Percentiles rank a stretch among this genome's conserved stretches.
Evolutionary conservation across 116 monocot species (phyloP).

Genomic region (Zostera marina): DNA sequence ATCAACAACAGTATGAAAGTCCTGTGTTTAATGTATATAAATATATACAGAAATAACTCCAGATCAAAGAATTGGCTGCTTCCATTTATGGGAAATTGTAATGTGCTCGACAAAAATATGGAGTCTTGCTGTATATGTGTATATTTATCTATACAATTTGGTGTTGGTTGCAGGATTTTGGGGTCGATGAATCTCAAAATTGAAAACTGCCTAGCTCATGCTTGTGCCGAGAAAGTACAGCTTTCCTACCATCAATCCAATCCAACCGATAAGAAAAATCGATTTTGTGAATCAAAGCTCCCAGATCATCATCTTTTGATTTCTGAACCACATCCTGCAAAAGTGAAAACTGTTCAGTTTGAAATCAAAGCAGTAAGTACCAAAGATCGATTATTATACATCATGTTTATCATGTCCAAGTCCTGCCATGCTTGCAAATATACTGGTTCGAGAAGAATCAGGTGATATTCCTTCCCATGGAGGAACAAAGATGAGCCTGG

Average conservation of each 20-base stretch:
- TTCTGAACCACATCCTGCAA: slow-evolving; percentile 33
- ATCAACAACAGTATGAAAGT: no score
- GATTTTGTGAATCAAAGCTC: slow-evolving; percentile 51
- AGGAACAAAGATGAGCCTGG: slow-evolving; percentile 90
- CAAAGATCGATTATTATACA: background rate
- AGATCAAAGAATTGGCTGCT: no score
- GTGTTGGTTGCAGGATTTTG: no score
- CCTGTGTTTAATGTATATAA: no score
- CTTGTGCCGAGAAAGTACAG: slow-evolving; percentile 41
- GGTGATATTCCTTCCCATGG: slow-evolving; percentile 97
- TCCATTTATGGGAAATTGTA: no score
- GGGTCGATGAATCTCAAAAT: slow-evolving; percentile 20
- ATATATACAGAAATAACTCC: no score
- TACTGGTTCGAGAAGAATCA: slow-evolving; percentile 78
- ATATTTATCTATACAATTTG: no score
- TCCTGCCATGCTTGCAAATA: slow-evolving; percentile 53
- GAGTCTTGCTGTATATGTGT: no score
- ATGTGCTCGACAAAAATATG: no score
- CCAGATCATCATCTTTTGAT: slow-evolving; percentile 34
- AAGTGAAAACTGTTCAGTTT: background rate
- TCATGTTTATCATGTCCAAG: slow-evolving; percentile 5
- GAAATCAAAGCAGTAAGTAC: background rate
- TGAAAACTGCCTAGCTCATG: slow-evolving; percentile 73
- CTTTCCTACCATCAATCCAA: slow-evolving; percentile 50
- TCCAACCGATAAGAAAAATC: slow-evolving; percentile 79